A percentile compares a stretch with the other conserved stretches of the same genome.
These are phyloP conservation scores for Aspergillus sp. DNA, from an alignment of 2,329 filamentous ascomycete genomes.

Conservation along the genomic window DNA sequence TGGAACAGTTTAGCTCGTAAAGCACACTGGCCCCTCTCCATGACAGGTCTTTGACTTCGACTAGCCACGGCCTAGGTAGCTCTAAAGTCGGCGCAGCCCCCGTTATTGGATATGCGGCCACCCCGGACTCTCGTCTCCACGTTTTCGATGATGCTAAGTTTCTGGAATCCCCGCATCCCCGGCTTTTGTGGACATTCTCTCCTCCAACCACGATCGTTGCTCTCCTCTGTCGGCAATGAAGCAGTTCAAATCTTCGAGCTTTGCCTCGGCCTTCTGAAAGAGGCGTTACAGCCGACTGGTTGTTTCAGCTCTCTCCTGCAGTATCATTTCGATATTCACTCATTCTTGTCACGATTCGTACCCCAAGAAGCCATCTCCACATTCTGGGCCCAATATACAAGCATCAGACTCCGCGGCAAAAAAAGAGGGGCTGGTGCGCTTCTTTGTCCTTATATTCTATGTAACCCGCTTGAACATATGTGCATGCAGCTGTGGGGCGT, in stretches of 20 bases:
- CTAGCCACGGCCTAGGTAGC: background rate
- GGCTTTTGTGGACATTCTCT: background rate
- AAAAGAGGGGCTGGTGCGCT: background rate
- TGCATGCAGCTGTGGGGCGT: background rate
- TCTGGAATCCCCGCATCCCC: conserved; percentile 4
- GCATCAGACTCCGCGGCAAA: conserved; percentile 6
- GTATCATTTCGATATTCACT: conserved; percentile 8
- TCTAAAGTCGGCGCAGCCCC: background rate
- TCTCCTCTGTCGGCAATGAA: conserved; percentile 10
- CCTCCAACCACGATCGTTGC: conserved; percentile 6
- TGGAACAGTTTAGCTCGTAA: background rate
- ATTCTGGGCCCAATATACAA: conserved; percentile 1
- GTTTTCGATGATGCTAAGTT: background rate
- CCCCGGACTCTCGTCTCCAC: background rate
- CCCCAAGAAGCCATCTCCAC: background rate
- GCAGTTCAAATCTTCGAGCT: conserved; percentile 7
- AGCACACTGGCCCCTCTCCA: background rate
- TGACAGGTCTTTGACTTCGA: background rate
- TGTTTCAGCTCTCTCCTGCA: conserved; percentile 13
- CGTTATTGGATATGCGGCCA: background rate
- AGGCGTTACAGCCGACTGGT: conserved; percentile 14
- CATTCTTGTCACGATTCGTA: background rate
- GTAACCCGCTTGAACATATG: conserved; percentile 4
- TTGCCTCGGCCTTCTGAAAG: conserved; percentile 29
- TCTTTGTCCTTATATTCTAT: background rate